These are phyloP conservation scores for Lachnum nothofagi DNA, from an alignment of 2,329 filamentous ascomycete genomes.

Conservation along the genomic window DNA sequence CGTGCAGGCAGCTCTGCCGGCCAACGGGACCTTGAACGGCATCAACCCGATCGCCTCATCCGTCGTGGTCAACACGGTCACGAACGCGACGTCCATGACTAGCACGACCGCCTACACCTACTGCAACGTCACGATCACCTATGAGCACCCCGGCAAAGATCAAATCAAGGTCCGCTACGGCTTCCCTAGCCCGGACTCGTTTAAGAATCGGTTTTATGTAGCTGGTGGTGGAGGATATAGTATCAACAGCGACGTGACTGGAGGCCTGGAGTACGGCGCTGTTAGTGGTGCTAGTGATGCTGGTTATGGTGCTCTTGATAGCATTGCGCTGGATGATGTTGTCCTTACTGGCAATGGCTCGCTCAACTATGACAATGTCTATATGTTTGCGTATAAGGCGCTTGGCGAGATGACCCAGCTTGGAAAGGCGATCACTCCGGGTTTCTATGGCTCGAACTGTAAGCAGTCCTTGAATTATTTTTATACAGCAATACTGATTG, in stretches of 20 bases:
- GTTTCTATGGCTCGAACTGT: slow-evolving; percentile 37
- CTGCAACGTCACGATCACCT: slow-evolving; percentile 32
- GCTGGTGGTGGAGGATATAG: slow-evolving; percentile 42
- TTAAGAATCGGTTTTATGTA: slow-evolving; percentile 43
- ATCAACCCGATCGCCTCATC: slow-evolving; percentile 39
- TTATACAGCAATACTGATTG: too few relatives aligned
- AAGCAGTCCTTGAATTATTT: too few relatives aligned
- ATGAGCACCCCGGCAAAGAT: slow-evolving; percentile 29
- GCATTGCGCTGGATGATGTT: slow-evolving; percentile 34
- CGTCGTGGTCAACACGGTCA: slow-evolving; percentile 37
- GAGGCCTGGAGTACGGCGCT: slow-evolving; percentile 40
- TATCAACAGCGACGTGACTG: slow-evolving; percentile 36
- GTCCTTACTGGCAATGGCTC: slow-evolving; percentile 45
- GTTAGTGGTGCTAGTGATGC: slow-evolving; percentile 39
- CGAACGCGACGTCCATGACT: slow-evolving; percentile 32
- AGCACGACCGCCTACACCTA: slow-evolving; percentile 28
- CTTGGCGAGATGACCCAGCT: slow-evolving; percentile 47
- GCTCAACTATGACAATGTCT: slow-evolving; percentile 45
- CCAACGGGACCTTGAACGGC: slow-evolving; percentile 39
- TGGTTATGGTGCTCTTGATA: slow-evolving; percentile 41
- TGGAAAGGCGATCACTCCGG: slow-evolving; percentile 40
- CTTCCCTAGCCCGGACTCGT: slow-evolving; percentile 35
- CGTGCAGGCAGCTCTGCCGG: slow-evolving; percentile 39
- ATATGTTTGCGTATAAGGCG: slow-evolving; percentile 48
- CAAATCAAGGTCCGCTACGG: slow-evolving; percentile 33